Evolutionary conservation across 129 eudicot genomes (phyloP).

Genomic region (Tanacetum coccineum): DNA sequence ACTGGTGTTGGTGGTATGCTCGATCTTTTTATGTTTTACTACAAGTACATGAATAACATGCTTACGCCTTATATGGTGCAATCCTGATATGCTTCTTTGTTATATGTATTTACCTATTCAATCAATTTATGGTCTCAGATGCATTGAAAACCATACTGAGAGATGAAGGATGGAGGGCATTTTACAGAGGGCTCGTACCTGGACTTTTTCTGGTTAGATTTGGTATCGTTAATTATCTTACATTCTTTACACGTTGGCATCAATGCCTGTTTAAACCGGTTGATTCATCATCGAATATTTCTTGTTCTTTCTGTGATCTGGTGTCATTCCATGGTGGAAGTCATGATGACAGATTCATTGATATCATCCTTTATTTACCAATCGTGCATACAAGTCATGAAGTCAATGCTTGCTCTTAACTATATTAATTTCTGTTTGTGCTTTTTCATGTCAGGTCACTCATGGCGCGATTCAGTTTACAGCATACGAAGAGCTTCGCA

Average conservation of each 20-base stretch:
- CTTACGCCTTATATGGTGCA: too few relatives aligned
- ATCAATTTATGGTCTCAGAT: conserved; percentile 41
- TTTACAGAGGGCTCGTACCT: conserved; percentile 89
- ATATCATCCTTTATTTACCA: too few relatives aligned
- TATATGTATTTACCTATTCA: too few relatives aligned
- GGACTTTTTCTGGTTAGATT: conserved; percentile 92
- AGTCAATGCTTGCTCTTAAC: neutral
- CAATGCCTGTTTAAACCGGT: neutral
- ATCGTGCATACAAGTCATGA: neutral
- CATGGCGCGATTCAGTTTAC: conserved; percentile 98
- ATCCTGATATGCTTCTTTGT: too few relatives aligned
- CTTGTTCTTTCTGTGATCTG: conserved; percentile 1
- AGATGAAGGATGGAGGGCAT: conserved; percentile 98
- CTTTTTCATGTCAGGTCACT: conserved; percentile 66
- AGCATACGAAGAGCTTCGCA: conserved; percentile 93
- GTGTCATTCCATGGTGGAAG: neutral
- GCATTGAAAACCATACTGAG: conserved; percentile 86
- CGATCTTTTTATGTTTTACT: conserved; percentile 9
- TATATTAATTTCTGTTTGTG: conserved; percentile 22
- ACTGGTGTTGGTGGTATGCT: conserved; percentile 81
- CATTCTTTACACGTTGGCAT: conserved; percentile 5
- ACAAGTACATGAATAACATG: too few relatives aligned
- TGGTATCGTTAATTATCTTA: conserved; percentile 25
- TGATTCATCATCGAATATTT: neutral
- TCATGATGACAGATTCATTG: too few relatives aligned